A percentile compares a stretch with the other conserved stretches of the same genome.
Evolutionary conservation across 2,329 filamentous ascomycete genomes (phyloP).

Genomic region (Aspergillus arachidicola): DNA sequence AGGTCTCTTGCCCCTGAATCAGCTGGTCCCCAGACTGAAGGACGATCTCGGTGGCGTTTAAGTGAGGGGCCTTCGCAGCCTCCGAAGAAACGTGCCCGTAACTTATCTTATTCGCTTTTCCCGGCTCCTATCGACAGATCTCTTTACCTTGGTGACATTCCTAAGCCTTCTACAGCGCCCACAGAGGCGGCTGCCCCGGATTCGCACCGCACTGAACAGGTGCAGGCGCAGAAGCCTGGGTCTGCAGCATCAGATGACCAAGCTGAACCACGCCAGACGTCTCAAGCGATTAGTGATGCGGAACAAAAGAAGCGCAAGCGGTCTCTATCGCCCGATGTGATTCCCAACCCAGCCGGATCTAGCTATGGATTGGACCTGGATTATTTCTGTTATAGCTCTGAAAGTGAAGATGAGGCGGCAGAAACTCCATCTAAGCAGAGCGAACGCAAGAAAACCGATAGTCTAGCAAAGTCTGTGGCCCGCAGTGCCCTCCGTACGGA

Average conservation of each 20-base stretch:
- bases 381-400: constrained; percentile 40
- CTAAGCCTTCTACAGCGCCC: constrained; percentile 9
- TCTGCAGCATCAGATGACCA: background rate
- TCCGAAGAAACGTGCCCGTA: constrained; percentile 20
- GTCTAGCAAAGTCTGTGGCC: constrained; percentile 15
- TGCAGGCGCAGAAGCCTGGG: constrained; percentile 1
- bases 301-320: constrained; percentile 42
- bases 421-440: constrained; percentile 13
- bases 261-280: constrained; percentile 8
- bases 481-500: constrained; percentile 23
- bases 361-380: constrained; percentile 46
- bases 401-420: constrained; percentile 32
- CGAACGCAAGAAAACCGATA: constrained; percentile 14
- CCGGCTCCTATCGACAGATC: constrained; percentile 27
- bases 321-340: constrained; percentile 41
- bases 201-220: background rate
- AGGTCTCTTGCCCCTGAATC: constrained; percentile 1
- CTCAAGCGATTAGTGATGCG: constrained; percentile 3
- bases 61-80: constrained; percentile 15
- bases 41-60: constrained; percentile 16
- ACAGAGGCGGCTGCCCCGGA: constrained; percentile 1
- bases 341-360: constrained; percentile 43
- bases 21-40: constrained; percentile 8
- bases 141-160: constrained; percentile 23
- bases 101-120: constrained; percentile 32